A percentile compares a stretch with the other conserved stretches of the same genome.
These are phyloP conservation scores for Leccinum incarnatum DNA, from an alignment of 768 basidiomycete species.

Conservation along the genomic window DNA sequence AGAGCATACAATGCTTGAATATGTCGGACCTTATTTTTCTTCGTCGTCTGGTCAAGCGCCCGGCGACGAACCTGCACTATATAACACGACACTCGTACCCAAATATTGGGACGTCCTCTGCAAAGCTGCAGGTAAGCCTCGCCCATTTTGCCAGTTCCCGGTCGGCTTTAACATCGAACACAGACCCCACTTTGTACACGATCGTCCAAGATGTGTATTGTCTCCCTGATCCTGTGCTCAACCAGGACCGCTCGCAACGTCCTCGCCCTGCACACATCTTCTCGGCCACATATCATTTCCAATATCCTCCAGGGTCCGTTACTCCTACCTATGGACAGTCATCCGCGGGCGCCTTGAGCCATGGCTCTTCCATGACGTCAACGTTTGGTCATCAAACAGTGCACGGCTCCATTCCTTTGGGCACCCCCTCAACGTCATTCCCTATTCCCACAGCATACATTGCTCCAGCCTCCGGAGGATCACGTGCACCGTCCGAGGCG, in stretches of 20 bases:
- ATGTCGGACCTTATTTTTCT: slow-evolving; percentile 34
- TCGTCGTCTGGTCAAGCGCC: slow-evolving; percentile 22
- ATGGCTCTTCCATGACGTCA: slow-evolving; percentile 18
- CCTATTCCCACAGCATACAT: neutral
- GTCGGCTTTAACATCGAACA: neutral
- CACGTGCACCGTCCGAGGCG: neutral
- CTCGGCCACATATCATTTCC: slow-evolving; percentile 59
- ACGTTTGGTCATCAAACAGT: slow-evolving; percentile 1
- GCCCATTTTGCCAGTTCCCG: neutral
- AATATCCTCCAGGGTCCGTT: slow-evolving; percentile 31
- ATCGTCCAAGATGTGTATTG: slow-evolving; percentile 62
- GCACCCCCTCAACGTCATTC: slow-evolving; percentile 8
- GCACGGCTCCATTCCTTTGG: neutral
- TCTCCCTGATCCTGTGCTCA: slow-evolving; percentile 27
- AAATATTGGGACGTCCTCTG: slow-evolving; percentile 63
- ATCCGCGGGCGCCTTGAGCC: slow-evolving; percentile 9
- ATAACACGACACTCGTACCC: slow-evolving; percentile 61
- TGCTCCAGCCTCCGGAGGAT: neutral
- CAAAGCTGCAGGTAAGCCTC: slow-evolving; percentile 47
- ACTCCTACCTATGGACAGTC: slow-evolving; percentile 10
- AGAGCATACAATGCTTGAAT: slow-evolving; percentile 42
- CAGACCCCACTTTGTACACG: slow-evolving; percentile 65
- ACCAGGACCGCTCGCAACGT: slow-evolving; percentile 16
- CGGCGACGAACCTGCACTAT: slow-evolving; percentile 41
- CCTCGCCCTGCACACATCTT: slow-evolving; percentile 40